Evolutionary conservation across 208 protist genomes (phyloP), one percentile per base, ranked within the genome.

Genomic region (Wallacemonas sp.): DNA sequence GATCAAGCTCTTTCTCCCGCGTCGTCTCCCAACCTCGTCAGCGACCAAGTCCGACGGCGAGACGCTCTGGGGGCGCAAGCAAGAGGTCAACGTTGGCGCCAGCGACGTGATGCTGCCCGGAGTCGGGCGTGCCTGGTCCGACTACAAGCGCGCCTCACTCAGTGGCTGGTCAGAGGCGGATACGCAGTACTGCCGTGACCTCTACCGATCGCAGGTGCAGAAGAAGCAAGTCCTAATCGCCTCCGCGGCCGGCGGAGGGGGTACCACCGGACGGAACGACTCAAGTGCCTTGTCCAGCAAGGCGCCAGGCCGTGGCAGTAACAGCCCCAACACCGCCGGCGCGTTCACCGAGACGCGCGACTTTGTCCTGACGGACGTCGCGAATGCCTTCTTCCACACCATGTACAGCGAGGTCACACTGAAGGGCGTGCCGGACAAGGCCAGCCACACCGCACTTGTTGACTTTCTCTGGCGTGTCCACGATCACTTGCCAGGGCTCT

Each of bases 341-440:
- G 21, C 21, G n/a, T 87, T 89, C 68, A 38, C 58, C 47, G 84
- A 87, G 58, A 74, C 65, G 5, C 73, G 34, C 9, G 30, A 61
- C 5, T 69, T 90, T 21, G 52, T 77, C 29, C n/a, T 57, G 4
- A 68, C 70, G 0, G 81, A 87, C 57, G 69, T 87, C 14, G 79
- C 78, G 3, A 85, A 85, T 34, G 79, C 80, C n/a, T 86, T 88
- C 48, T 88, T 89, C 48, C 62, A 68, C 41, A 83, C 76, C 8
- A 71, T 92, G 44, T 81, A 80, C 48, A 57, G 86, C 61, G 86
- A 92, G 34, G 86, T 89, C 6, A 55, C 82, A 1, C 48, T 87
- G 27, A 61, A 68, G 0, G 80, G 78, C 21, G 26, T 84, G 14
- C 60, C 60, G 14, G 36, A 70, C 1, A 23, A 56, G 8, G 67